A percentile compares a stretch with the other conserved stretches of the same genome.
phyloP scores from a whole-genome alignment of 2,329 filamentous ascomycete genomes.

The Fusarium nelsonii region DNA sequence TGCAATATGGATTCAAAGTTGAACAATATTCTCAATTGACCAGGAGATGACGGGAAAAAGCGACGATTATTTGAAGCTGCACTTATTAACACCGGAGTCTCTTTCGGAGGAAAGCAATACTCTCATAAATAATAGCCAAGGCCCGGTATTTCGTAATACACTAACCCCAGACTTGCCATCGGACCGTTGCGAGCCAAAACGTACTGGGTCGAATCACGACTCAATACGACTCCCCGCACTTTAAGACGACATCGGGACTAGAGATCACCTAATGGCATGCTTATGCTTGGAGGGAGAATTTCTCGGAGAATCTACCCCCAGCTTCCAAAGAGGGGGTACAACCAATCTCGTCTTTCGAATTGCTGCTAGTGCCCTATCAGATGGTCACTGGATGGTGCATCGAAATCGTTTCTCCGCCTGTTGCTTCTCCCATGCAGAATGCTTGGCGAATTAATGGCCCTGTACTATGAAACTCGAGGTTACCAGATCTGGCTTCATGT shows the following conservation, averaged over 20 bases:
- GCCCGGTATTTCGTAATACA: constrained; percentile 3
- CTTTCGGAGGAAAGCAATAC: constrained; percentile 20
- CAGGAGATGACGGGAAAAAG: constrained; percentile 7
- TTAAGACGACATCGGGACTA: constrained; percentile 51
- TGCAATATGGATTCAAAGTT: constrained; percentile 24
- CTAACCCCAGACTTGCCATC: constrained; percentile 36
- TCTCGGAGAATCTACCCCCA: constrained; percentile 47
- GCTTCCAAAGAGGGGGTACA: constrained; percentile 16
- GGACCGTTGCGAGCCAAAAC: constrained; percentile 37
- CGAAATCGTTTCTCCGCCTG: not conserved
- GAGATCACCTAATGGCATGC: constrained; percentile 40
- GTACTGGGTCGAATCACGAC: constrained; percentile 41
- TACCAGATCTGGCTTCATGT: constrained; percentile 38
- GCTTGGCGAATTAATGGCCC: constrained; percentile 15
- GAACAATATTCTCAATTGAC: constrained; percentile 19
- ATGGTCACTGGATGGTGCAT: not conserved
- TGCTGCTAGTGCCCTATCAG: constrained; percentile 5
- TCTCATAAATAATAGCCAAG: constrained; percentile 25
- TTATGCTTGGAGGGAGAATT: constrained; percentile 45
- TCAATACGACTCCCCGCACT: constrained; percentile 36
- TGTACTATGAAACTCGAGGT: constrained; percentile 11
- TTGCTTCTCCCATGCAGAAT: not conserved
- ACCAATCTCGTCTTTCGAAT: constrained; percentile 22
- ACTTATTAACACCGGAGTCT: constrained; percentile 30
- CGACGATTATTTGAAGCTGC: constrained; percentile 28